Evolutionary conservation across 805 yeast species (phyloP).

Genomic region (Pichia manshurica): DNA sequence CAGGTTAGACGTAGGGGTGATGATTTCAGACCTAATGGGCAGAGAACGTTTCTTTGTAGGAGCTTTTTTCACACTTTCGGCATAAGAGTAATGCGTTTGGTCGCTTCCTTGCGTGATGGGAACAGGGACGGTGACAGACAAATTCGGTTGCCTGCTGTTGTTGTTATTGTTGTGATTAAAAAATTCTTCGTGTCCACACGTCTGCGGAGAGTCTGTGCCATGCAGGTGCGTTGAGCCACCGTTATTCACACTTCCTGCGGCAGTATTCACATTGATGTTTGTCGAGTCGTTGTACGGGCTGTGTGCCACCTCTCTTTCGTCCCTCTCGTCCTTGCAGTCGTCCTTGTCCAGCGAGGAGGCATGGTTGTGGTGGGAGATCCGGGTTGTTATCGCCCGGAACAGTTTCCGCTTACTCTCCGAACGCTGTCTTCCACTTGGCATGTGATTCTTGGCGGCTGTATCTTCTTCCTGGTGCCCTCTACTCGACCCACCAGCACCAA

Average conservation of each 20-base stretch:
- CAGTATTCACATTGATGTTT: not conserved
- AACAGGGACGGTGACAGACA: not conserved
- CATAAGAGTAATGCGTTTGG: slow-evolving; percentile 1
- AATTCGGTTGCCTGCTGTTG: not conserved
- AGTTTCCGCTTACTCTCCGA: slow-evolving; percentile 29
- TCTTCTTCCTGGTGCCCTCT: not conserved
- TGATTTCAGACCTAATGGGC: not conserved
- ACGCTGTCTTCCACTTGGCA: not conserved
- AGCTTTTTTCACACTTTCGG: slow-evolving; percentile 8
- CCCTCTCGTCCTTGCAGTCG: slow-evolving; percentile 17
- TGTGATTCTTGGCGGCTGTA: not conserved
- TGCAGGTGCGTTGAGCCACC: not conserved
- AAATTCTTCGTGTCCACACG: too few species aligned
- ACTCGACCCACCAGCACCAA: not conserved
- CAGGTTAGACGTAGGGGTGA: not conserved
- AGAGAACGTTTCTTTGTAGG: not conserved
- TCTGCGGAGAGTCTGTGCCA: not conserved
- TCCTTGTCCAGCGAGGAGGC: slow-evolving; percentile 5
- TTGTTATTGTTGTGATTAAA: too few species aligned
- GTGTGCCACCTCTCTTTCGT: slow-evolving; percentile 7
- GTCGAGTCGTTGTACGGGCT: slow-evolving; percentile 2
- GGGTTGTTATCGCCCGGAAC: slow-evolving; percentile 30
- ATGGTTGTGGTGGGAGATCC: slow-evolving; percentile 25
- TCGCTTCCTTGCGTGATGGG: slow-evolving; percentile 7
- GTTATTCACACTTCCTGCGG: not conserved